Conservation (phyloP, 129 eudicot species). For the Centaurea solstitialis region DNA sequence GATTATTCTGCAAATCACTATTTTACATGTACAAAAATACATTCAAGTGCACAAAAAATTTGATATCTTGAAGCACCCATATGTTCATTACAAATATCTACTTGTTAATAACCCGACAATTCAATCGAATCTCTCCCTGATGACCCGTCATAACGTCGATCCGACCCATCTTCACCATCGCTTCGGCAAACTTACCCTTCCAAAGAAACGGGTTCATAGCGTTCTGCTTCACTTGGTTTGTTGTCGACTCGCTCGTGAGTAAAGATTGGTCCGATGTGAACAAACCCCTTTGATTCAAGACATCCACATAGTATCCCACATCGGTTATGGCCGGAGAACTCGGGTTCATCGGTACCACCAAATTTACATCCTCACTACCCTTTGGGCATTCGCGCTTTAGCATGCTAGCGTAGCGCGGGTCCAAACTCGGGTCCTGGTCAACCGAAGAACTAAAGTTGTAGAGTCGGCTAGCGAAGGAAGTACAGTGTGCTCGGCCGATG, state of each 20-base stretch:
- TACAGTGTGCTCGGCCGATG: slow-evolving; percentile 71
- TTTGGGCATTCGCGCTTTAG: slow-evolving; percentile 70
- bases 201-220: slow-evolving; percentile 50
- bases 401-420: slow-evolving; percentile 44
- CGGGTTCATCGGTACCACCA: slow-evolving; percentile 81
- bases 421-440: slow-evolving; percentile 59
- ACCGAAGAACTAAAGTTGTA: slow-evolving; percentile 48
- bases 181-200: slow-evolving; percentile 58
- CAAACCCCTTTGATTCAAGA: slow-evolving; percentile 51
- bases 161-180: slow-evolving; percentile 82
- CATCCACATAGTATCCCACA: slow-evolving; percentile 43
- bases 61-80: not conserved
- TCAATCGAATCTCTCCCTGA: slow-evolving; percentile 62
- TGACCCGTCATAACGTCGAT: slow-evolving; percentile 63
- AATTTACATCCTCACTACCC: slow-evolving; percentile 28
- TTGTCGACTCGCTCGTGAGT: slow-evolving; percentile 39
- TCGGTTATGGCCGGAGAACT: slow-evolving; percentile 46
- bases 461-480: slow-evolving; percentile 57
- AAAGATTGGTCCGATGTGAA: slow-evolving; percentile 74
- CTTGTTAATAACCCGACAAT: slow-evolving; percentile 58
- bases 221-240: slow-evolving; percentile 54
- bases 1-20: not conserved
- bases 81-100: not conserved
- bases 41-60: not conserved
- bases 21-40: not conserved